Evolutionary conservation across 306 rosid species (phyloP).

Genomic region (Quercus aquifolioides): DNA sequence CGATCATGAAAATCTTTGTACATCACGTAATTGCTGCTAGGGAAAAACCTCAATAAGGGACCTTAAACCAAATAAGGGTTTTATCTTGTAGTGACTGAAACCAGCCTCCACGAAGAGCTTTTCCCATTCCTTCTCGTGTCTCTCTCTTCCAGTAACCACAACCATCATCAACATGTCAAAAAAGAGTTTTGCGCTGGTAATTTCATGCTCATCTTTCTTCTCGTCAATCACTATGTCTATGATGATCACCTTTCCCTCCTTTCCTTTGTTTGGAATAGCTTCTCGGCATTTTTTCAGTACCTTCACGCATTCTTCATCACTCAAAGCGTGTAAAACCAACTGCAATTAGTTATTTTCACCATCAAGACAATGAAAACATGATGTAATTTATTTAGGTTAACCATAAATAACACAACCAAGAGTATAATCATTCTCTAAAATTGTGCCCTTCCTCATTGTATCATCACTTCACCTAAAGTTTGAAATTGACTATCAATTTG

Average conservation of each 20-base stretch:
- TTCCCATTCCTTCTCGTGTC: slow-evolving; percentile 53
- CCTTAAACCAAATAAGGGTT: slow-evolving; percentile 32
- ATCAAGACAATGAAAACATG: neutral
- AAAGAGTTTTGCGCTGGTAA: slow-evolving; percentile 32
- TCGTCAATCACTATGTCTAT: slow-evolving; percentile 49
- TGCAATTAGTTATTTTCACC: slow-evolving; percentile 7
- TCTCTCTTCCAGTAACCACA: slow-evolving; percentile 37
- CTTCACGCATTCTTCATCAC: slow-evolving; percentile 39
- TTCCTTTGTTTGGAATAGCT: slow-evolving; percentile 34
- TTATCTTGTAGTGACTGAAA: slow-evolving; percentile 38
- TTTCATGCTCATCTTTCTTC: slow-evolving; percentile 15
- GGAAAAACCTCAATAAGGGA: slow-evolving; percentile 61
- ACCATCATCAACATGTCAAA: slow-evolving; percentile 49
- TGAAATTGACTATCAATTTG: no score
- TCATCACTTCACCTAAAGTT: no score
- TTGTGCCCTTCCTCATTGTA: no score
- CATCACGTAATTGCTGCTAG: neutral
- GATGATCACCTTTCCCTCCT: slow-evolving; percentile 46
- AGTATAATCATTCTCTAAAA: neutral
- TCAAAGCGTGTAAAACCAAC: slow-evolving; percentile 39
- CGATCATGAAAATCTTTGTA: no score
- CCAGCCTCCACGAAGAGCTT: slow-evolving; percentile 50
- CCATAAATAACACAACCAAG: neutral
- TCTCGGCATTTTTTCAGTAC: slow-evolving; percentile 51
- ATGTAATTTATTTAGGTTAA: neutral